phyloP scores from a whole-genome alignment of 352 stramenopile species.

The Albugo laibachii region DNA sequence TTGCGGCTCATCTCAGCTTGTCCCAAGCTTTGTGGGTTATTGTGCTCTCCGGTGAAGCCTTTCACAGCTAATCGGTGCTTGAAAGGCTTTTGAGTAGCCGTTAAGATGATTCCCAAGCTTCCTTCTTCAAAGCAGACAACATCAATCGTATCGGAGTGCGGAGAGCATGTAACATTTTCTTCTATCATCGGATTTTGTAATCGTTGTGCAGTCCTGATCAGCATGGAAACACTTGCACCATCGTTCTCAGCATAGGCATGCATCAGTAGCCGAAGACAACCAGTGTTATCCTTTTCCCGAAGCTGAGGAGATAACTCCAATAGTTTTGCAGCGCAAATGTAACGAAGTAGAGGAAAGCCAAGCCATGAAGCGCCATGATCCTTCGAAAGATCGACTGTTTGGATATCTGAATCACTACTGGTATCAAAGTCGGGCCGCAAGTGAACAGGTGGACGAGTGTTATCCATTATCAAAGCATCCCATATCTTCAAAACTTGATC shows the following conservation, averaged over 20 bases:
- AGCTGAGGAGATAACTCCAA: conserved; percentile 31
- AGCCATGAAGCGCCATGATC: conserved; percentile 15
- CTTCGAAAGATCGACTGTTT: background rate
- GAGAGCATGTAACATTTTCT: conserved; percentile 6
- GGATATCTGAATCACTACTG: no score
- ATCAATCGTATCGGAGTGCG: conserved; percentile 12
- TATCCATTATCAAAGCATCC: conserved; percentile 44
- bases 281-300: conserved; percentile 35
- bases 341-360: conserved; percentile 45
- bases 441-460: conserved; percentile 2
- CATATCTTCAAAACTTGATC: conserved; percentile 38
- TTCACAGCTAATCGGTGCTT: conserved; percentile 46
- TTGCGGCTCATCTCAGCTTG: conserved; percentile 42
- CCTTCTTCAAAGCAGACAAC: conserved; percentile 40
- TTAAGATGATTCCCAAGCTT: conserved; percentile 52
- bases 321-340: conserved; percentile 42
- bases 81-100: conserved; percentile 21
- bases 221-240: conserved; percentile 1
- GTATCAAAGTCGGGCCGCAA: no score
- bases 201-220: conserved; percentile 29
- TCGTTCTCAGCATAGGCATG: conserved; percentile 12
- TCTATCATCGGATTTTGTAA: conserved; percentile 38
- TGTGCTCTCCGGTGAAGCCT: conserved; percentile 31
- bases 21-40: conserved; percentile 12
- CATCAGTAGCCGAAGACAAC: conserved; percentile 58